These are phyloP conservation scores for Lepiota brunneoincarnata DNA, from an alignment of 768 basidiomycete species.

Conservation along the genomic window DNA sequence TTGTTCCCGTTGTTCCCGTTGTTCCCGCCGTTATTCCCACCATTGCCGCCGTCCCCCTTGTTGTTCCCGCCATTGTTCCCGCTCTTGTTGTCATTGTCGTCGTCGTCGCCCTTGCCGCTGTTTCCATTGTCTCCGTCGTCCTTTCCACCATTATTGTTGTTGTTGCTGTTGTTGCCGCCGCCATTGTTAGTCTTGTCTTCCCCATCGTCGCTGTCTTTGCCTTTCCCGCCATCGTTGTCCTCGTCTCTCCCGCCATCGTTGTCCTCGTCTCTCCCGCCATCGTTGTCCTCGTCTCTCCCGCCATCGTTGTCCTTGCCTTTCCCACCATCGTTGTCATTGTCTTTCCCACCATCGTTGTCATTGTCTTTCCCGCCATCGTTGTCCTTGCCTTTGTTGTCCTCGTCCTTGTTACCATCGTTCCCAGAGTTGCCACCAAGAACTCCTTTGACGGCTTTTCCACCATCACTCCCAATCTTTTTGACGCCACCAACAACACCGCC, in stretches of 20 bases:
- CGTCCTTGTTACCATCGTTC: background rate
- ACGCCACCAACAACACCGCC: background rate
- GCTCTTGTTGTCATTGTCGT: background rate
- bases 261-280: background rate
- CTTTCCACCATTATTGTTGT: background rate
- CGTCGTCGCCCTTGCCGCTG: too few species aligned
- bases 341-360: background rate
- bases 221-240: background rate
- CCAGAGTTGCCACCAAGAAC: background rate
- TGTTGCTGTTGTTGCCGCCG: background rate
- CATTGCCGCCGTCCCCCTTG: background rate
- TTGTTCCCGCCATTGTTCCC: background rate
- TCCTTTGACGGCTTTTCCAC: background rate
- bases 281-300: background rate
- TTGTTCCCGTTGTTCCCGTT: background rate
- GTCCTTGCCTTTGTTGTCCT: background rate
- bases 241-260: background rate
- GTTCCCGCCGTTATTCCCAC: background rate
- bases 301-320: background rate
- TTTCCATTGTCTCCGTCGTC: background rate
- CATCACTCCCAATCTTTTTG: background rate
- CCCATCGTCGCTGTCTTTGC: background rate
- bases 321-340: background rate
- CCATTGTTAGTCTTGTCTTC: background rate
- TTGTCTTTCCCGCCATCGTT: too few species aligned